Conservation (phyloP, 345 rosid genomes). For the Corchorus capsularis region DNA sequence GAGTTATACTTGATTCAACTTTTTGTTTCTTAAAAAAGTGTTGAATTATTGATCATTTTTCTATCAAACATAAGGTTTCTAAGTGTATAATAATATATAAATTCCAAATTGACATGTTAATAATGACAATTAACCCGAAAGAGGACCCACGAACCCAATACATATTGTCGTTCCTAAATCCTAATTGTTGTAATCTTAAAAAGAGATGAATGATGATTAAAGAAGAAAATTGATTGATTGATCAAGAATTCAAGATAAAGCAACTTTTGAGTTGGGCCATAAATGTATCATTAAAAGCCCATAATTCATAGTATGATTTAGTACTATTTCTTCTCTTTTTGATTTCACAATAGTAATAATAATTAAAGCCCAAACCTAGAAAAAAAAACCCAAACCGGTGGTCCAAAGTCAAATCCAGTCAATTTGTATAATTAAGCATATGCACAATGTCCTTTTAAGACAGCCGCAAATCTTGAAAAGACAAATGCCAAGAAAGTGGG, state of each 20-base stretch:
- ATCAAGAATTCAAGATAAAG: no score
- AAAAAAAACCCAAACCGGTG: not conserved
- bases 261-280: slow-evolving; percentile 1
- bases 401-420: slow-evolving; percentile 15
- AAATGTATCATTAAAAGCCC: not conserved
- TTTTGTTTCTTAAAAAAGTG: no score
- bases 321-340: not conserved
- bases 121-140: not conserved
- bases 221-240: not conserved
- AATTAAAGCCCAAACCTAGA: not conserved
- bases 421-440: not conserved
- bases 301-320: not conserved
- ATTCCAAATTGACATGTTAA: not conserved
- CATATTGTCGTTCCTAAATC: not conserved
- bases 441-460: not conserved
- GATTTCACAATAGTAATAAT: not conserved
- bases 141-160: not conserved
- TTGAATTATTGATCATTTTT: no score
- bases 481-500: not conserved
- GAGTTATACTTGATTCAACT: no score
- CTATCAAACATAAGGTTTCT: no score
- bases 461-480: slow-evolving; percentile 34
- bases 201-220: not conserved
- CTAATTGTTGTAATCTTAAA: not conserved
- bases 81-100: not conserved